phyloP scores from a whole-genome alignment of 805 yeast species.

The Wickerhamiella australiensis region DNA sequence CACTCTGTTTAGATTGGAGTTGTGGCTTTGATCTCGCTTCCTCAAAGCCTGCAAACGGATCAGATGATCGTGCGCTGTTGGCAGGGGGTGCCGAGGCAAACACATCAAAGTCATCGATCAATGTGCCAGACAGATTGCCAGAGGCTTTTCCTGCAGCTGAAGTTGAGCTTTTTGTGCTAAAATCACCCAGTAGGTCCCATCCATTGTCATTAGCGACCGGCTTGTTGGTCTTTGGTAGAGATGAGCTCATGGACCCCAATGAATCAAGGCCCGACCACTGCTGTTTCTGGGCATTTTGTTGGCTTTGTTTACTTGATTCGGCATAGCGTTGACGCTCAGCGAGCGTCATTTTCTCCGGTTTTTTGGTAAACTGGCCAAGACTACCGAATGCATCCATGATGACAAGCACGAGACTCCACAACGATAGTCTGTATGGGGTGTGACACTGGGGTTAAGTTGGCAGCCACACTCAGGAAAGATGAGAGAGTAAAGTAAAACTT shows the following conservation, averaged over 20 bases:
- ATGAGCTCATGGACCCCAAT: constrained; percentile 15
- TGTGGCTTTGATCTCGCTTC: background rate
- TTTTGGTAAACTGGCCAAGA: constrained; percentile 21
- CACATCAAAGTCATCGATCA: constrained; percentile 15
- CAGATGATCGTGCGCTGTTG: constrained; percentile 3
- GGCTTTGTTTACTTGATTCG: constrained; percentile 14
- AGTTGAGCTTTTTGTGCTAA: background rate
- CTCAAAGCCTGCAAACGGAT: constrained; percentile 22
- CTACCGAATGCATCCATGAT: constrained; percentile 27
- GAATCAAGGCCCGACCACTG: constrained; percentile 25
- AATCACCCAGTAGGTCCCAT: constrained; percentile 2
- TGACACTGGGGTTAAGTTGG: too few relatives aligned
- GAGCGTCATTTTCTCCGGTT: constrained; percentile 24
- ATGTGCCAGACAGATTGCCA: background rate
- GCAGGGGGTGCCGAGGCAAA: constrained; percentile 13
- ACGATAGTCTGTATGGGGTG: background rate
- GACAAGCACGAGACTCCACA: background rate
- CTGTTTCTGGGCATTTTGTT: constrained; percentile 7
- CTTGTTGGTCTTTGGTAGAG: constrained; percentile 3
- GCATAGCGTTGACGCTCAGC: constrained; percentile 23
- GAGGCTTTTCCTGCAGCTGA: background rate
- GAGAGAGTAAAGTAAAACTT: background rate
- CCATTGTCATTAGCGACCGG: constrained; percentile 1
- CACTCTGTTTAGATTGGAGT: background rate
- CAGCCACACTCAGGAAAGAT: too few relatives aligned